Conservation (phyloP, 106 monocot species). For the Dendrobium officinale region DNA sequence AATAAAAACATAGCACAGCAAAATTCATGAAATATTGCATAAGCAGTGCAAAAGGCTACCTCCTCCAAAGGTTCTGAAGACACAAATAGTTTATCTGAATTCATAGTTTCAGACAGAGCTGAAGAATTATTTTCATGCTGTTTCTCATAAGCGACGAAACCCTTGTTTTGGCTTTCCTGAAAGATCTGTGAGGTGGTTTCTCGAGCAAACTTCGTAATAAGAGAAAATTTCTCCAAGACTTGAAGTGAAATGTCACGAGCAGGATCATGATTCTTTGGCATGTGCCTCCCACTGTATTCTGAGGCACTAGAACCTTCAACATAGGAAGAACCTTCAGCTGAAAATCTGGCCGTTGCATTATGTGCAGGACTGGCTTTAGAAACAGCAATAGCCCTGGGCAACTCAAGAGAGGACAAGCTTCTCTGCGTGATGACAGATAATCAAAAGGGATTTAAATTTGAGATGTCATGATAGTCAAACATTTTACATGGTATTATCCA, state of each 20-base stretch:
- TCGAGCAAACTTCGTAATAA: constrained; percentile 86
- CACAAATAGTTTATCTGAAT: constrained; percentile 14
- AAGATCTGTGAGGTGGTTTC: constrained; percentile 78
- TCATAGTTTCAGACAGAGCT: constrained; percentile 9
- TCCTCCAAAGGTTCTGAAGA: constrained; percentile 65
- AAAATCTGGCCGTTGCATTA: constrained; percentile 19
- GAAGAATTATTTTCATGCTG: constrained; percentile 15
- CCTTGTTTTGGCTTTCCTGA: constrained; percentile 48
- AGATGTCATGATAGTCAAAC: not conserved
- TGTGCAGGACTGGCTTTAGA: constrained; percentile 34
- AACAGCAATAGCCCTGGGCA: constrained; percentile 50
- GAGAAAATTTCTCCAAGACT: constrained; percentile 89
- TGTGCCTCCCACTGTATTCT: constrained; percentile 36
- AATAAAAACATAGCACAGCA: not conserved
- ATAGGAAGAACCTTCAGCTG: constrained; percentile 25
- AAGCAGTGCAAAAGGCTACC: constrained; percentile 20
- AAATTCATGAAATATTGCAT: not conserved
- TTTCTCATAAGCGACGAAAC: constrained; percentile 30
- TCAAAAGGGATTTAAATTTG: not conserved
- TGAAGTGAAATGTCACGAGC: constrained; percentile 77
- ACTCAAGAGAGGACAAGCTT: constrained; percentile 72
- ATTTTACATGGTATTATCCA: not conserved
- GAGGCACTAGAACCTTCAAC: constrained; percentile 12
- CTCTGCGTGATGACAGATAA: constrained; percentile 35
- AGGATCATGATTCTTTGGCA: constrained; percentile 53